phyloP scores from a whole-genome alignment of 78 protist species.

The Goniomonas avonlea region DNA sequence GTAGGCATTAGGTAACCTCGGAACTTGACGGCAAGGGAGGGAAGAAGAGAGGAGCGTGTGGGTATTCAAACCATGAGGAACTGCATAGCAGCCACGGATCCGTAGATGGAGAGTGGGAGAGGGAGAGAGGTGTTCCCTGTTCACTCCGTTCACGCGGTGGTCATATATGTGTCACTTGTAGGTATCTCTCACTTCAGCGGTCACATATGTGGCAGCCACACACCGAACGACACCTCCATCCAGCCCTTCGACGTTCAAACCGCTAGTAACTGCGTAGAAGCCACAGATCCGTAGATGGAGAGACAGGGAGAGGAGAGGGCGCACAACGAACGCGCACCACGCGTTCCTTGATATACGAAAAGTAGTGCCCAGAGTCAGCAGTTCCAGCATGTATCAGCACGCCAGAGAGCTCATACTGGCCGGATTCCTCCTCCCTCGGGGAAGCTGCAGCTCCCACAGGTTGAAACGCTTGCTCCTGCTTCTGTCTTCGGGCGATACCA shows the following conservation, averaged over 20 bases:
- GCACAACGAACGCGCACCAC: background rate
- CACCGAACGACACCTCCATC: background rate
- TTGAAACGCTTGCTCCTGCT: background rate
- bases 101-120: no score
- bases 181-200: no score
- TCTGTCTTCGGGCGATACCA: slow-evolving; percentile 20
- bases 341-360: slow-evolving; percentile 63
- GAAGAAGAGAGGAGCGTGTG: background rate
- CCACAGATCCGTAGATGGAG: no score
- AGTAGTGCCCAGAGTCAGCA: slow-evolving; percentile 83
- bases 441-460: background rate
- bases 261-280: no score
- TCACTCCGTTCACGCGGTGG: background rate
- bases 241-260: background rate
- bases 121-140: background rate
- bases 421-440: background rate
- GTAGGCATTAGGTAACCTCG: no score
- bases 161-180: no score
- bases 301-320: no score
- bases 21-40: no score
- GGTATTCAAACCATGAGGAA: no score
- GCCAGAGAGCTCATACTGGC: slow-evolving; percentile 62
- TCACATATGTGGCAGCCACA: no score
- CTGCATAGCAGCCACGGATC: no score
- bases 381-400: slow-evolving; percentile 81